Base-by-base conservation (phyloP, 176 grass and related monocot genomes). In the Alloteropsis semialata region DNA sequence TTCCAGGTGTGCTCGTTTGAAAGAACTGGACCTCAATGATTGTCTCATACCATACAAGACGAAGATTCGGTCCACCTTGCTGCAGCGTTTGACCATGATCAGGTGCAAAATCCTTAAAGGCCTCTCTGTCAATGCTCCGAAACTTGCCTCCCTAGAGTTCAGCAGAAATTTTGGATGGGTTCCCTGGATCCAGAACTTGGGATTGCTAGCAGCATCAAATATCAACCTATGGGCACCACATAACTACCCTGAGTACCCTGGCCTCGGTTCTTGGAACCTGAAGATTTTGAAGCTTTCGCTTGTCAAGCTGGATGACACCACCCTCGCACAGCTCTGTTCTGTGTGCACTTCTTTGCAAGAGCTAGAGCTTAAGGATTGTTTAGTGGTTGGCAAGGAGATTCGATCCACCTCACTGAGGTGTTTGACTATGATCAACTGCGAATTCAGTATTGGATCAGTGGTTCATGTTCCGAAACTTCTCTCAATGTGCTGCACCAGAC, bases 341-440 rank as follows among this genome's bases (percentile, higher is more conserved):
- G 44, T 46, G 61, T 84, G 82, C 60, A 84, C 82, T 77, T 68
- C 49, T 84, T 69, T 77, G 73, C 37, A 84, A 14, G 51, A 48
- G 56, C 38, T 77, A 38, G 73, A 84, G 50, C 73, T 84, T 28
- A 58, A 36, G 39, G 21, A 58, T 16, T 55, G 39, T 25, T 30
- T 0, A 0, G 29, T 77, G 53, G 15, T 9, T 25, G 27, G 27
- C 28, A 34, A n/a, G 39, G 27, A 44, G 28, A 77, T 84, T 77
- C 28, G 3, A 27, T 77, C 82, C 21, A 25, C 19, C 28, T 69
- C 82, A 4, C 62, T 84, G 48, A 84, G 29, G 50, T 54, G 50
- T 34, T 77, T 84, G 82, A 25, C 50, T 46, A 69, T 75, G 38
- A 64, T 75, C 85, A 67, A 13, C 22, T 81, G 77, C 38, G 2